Evolutionary conservation across 2,329 filamentous ascomycete genomes (phyloP), one percentile per base, ranked within the genome.

Genomic region (Hyphodiscus sp.): DNA sequence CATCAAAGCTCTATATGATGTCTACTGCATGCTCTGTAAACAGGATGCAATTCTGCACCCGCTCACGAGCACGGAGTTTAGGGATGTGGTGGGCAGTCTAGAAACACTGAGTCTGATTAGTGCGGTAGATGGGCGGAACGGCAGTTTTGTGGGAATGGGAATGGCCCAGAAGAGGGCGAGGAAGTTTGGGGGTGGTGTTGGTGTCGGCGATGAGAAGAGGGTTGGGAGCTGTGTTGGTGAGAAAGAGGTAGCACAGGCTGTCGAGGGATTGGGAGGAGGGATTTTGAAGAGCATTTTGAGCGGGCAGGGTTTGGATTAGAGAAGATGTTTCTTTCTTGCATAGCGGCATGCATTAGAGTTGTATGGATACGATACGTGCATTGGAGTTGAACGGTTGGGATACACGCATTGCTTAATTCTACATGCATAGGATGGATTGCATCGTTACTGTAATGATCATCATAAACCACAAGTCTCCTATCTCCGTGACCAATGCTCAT

Each of bases 41-140:
- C 82, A 83, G 38, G 92, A 97, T 64, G 88, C 91, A n/a, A 77
- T 95, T 10, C 79, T 99, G 2, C 91, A 96, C 61, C 89, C 92
- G 0, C 80, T 99, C 2, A 94, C 90, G 1, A 87, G 82, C 65
- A 94, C 90, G 5, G 94, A 99, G 69, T 99, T 99, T 70, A 83
- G 91, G 54, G 94, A 99, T 70, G 91, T 99, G 5, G 78, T 96
- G 19, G 85, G 87, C 38, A 95, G 89, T 62, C 72, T 99, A 50
- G 94, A 99, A 73, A 94, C 91, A 0, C 73, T 96, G 46, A 91
- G 89, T 1, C 74, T 97, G 20, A 78, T 96, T 6, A 86, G 68
- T 70, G 85, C 72, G 65, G 88, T 73, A 67, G 89, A 79, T 74
- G 88, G 74, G 63, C 89, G 80, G 74, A 86, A 75, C 48, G 87